Percentiles rank a stretch among this genome's conserved stretches.
phyloP scores from a whole-genome alignment of 2,329 filamentous ascomycete species.

The Fusarium irregulare region DNA sequence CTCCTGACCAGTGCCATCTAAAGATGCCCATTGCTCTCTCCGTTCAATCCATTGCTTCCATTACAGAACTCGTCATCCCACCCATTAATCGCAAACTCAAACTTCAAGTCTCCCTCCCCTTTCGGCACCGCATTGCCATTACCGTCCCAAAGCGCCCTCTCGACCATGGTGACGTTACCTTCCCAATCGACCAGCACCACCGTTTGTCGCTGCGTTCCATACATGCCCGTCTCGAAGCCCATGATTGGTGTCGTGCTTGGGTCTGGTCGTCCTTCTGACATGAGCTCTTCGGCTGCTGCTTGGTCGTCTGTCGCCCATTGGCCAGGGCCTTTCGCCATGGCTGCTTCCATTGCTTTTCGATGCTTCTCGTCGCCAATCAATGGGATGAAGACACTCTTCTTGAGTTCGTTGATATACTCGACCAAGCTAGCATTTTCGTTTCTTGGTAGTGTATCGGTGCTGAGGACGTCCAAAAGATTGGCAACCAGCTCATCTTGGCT shows the following conservation, averaged over 20 bases:
- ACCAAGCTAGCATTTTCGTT: slow-evolving; percentile 59
- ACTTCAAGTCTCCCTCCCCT: slow-evolving; percentile 66
- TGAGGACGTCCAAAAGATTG: slow-evolving; percentile 65
- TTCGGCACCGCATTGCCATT: slow-evolving; percentile 65
- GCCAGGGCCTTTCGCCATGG: slow-evolving; percentile 52
- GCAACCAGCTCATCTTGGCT: slow-evolving; percentile 62
- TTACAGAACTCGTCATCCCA: slow-evolving; percentile 54
- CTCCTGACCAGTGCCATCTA: not conserved
- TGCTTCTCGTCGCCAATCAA: slow-evolving; percentile 64
- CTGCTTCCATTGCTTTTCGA: slow-evolving; percentile 58
- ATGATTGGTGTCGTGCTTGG: slow-evolving; percentile 47
- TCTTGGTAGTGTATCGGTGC: slow-evolving; percentile 66
- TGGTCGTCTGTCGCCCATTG: slow-evolving; percentile 55
- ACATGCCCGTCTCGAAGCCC: slow-evolving; percentile 68
- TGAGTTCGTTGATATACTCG: slow-evolving; percentile 64
- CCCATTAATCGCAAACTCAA: slow-evolving; percentile 67
- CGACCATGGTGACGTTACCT: slow-evolving; percentile 69
- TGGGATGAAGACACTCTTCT: slow-evolving; percentile 71
- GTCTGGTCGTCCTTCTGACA: slow-evolving; percentile 54
- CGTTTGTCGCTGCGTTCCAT: slow-evolving; percentile 74
- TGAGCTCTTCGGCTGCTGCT: slow-evolving; percentile 51
- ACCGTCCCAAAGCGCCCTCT: slow-evolving; percentile 69
- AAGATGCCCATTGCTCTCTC: slow-evolving; percentile 4
- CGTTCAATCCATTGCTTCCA: slow-evolving; percentile 4
- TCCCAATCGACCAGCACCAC: slow-evolving; percentile 71